These are phyloP conservation scores for Trametes cingulata DNA, from an alignment of 768 basidiomycete genomes.

Conservation along the genomic window DNA sequence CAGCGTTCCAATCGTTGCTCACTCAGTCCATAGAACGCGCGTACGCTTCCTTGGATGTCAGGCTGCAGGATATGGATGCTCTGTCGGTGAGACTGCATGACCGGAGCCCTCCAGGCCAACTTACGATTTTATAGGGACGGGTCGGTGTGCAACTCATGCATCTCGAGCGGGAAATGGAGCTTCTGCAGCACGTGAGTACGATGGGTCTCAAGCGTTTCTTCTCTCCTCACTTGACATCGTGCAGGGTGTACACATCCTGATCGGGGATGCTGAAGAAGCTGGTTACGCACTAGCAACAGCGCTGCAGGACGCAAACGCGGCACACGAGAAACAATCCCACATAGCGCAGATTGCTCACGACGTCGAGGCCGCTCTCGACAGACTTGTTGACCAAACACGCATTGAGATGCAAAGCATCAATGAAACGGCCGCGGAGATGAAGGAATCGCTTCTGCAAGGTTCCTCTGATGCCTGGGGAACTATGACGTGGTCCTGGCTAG, in stretches of 20 bases:
- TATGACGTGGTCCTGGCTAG: constrained; percentile 13
- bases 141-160: not conserved
- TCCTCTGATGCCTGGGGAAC: not conserved
- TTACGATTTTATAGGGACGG: not conserved
- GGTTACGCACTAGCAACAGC: constrained; percentile 36
- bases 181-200: constrained; percentile 1
- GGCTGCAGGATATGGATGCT: not conserved
- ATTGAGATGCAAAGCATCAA: constrained; percentile 50
- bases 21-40: not conserved
- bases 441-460: constrained; percentile 29
- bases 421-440: constrained; percentile 40
- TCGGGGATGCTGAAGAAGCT: constrained; percentile 17
- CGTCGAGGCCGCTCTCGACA: constrained; percentile 39
- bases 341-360: constrained; percentile 37
- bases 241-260: constrained; percentile 4
- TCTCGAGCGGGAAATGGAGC: not conserved
- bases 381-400: constrained; percentile 41
- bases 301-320: constrained; percentile 32
- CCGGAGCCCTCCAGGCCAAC: too few species aligned
- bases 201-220: not conserved
- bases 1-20: not conserved
- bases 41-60: not conserved
- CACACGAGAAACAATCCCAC: constrained; percentile 40
- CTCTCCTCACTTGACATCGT: not conserved
- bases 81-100: not conserved